phyloP scores from a whole-genome alignment of 2,329 filamentous ascomycete genomes.

The Pyrenophora teres region DNA sequence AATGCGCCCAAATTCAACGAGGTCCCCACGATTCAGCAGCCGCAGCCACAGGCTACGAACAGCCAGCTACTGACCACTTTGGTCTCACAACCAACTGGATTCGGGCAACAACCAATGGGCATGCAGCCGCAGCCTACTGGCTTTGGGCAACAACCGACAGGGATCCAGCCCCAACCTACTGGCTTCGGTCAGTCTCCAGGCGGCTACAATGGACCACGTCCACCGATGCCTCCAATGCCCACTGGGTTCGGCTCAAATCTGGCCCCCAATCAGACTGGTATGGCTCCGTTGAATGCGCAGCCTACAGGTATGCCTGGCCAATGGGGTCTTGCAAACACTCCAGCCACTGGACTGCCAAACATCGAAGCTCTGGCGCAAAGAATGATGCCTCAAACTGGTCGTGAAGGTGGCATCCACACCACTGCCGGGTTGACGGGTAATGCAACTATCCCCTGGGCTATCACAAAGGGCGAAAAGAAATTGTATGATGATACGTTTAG shows the following conservation, averaged over 20 bases:
- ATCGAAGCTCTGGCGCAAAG: constrained; percentile 89
- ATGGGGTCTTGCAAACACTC: constrained; percentile 98
- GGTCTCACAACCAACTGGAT: constrained; percentile 58
- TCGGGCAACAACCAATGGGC: constrained; percentile 64
- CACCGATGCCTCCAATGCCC: constrained; percentile 83
- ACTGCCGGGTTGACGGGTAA: constrained; percentile 88
- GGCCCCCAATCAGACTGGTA: constrained; percentile 67
- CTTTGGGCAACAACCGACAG: constrained; percentile 42
- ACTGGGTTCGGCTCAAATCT: constrained; percentile 54
- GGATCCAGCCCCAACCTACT: constrained; percentile 47
- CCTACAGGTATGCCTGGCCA: constrained; percentile 92
- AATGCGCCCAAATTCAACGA: constrained; percentile 75
- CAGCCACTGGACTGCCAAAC: constrained; percentile 85
- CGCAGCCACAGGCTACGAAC: constrained; percentile 71
- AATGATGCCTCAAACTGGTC: constrained; percentile 96
- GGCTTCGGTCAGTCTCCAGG: constrained; percentile 70
- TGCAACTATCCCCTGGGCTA: constrained; percentile 95
- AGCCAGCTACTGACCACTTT: constrained; percentile 63
- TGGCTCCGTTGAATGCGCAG: constrained; percentile 77
- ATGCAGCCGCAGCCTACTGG: constrained; percentile 57
- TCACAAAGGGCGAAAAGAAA: constrained; percentile 98
- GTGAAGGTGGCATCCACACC: constrained; percentile 78
- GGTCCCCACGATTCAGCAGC: constrained; percentile 57
- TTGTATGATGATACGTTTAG: constrained; percentile 94
- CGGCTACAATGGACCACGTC: constrained; percentile 79